A percentile compares a stretch with the other conserved stretches of the same genome.
phyloP scores from a whole-genome alignment of 2,329 filamentous ascomycete genomes.

The Rugonectria rugulosa region DNA sequence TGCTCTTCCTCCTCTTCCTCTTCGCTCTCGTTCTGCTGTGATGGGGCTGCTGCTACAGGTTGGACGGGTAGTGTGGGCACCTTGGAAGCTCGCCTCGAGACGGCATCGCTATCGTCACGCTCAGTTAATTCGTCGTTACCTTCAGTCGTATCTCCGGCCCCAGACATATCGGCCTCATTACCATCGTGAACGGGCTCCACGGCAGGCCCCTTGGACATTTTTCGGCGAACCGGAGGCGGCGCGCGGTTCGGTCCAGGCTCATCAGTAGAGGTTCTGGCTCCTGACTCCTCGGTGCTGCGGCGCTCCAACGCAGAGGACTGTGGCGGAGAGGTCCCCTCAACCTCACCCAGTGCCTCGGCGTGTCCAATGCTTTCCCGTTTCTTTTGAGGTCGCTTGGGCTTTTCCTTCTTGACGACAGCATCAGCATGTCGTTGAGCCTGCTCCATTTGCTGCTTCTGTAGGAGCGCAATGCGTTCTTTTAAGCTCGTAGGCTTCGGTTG shows the following conservation, averaged over 20 bases:
- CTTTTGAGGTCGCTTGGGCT: conserved; percentile 80
- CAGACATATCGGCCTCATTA: conserved; percentile 71
- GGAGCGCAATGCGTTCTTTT: conserved; percentile 92
- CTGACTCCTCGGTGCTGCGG: conserved; percentile 56
- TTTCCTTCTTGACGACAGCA: conserved; percentile 81
- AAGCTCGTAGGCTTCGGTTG: conserved; percentile 90
- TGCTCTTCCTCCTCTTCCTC: conserved; percentile 74
- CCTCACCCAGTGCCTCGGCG: conserved; percentile 39
- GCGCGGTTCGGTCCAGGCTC: conserved; percentile 43
- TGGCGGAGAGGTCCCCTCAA: conserved; percentile 41
- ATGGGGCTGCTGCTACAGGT: conserved; percentile 27
- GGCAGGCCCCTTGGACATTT: conserved; percentile 56
- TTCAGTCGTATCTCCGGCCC: conserved; percentile 69
- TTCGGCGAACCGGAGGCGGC: conserved; percentile 58
- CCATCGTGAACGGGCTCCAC: conserved; percentile 61
- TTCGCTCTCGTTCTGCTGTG: conserved; percentile 59
- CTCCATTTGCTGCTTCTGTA: conserved; percentile 94
- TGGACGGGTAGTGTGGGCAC: conserved; percentile 46
- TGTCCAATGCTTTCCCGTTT: conserved; percentile 60
- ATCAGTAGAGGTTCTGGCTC: conserved; percentile 60
- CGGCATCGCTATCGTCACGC: conserved; percentile 77
- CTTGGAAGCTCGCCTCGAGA: conserved; percentile 49
- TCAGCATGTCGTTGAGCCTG: conserved; percentile 85
- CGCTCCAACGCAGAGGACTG: conserved; percentile 50
- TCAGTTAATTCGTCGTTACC: conserved; percentile 69